Base-by-base conservation (phyloP, 306 rosid genomes). In the Biancaea sappan region DNA sequence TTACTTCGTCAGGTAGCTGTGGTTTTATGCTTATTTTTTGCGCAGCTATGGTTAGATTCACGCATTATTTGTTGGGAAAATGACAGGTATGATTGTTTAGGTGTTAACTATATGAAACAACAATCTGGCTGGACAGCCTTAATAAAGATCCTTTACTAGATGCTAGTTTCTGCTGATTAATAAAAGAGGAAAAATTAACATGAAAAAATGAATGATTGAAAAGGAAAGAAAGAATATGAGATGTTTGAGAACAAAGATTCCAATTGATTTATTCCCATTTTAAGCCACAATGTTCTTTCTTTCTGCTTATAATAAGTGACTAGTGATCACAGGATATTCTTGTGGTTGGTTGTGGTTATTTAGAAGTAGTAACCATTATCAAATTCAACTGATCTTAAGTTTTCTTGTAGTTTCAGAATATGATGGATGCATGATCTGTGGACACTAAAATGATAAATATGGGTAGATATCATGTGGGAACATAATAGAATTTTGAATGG, bases 1-100 rank as follows among this genome's bases (percentile, higher is more conserved):
- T 73, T 37, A 54, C 59, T 63, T 64, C 62, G 43, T 74, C 69
- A 24, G 51, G 58, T 77, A 65, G 79, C 81, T 71, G 81, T 28
- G 63, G 32, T 72, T 56, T 74, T 58, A 52, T 69, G 10, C 21
- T 38, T 26, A 6, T 13, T 21, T 18, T 41, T 24, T 13, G 28
- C 32, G 18, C 21, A 8, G 7, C 35, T 60, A 46, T 46, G 60
- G 54, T 56, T 71, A 56, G 34, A 9, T 28, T 8, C 26, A 21
- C 8, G 54, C 47, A 59, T 46, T 18, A 18, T 38, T 53, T 29
- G 54, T 25, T 38, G 52, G n/a, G 35, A 50, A 70, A 62, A 75
- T 37, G 28, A 43, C 38, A 44, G 18, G 18, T 37, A 22, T 65
- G 60, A 28, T 57, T 63, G 63, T 32, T 26, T 2, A 14, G 25